Conservation (phyloP, 2,329 filamentous ascomycete genomes). For the Aspergillus sp. region DNA sequence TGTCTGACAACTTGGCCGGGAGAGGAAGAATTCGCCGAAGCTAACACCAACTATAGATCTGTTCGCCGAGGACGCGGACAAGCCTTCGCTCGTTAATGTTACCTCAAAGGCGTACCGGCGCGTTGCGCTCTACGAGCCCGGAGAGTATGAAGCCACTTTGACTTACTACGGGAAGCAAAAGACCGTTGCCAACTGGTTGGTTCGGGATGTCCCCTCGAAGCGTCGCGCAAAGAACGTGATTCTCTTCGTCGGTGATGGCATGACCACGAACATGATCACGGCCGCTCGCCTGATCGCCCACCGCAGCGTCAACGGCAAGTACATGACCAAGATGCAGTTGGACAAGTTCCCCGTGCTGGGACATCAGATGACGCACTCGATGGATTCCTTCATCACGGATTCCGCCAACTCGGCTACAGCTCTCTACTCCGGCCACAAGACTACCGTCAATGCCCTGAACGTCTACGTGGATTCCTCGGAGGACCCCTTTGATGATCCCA, state of each 20-base stretch:
- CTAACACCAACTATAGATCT: slow-evolving; percentile 50
- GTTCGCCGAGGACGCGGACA: slow-evolving; percentile 69
- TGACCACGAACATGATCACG: slow-evolving; percentile 51
- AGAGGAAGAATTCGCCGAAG: not conserved
- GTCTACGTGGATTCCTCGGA: slow-evolving; percentile 77
- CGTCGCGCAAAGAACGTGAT: slow-evolving; percentile 82
- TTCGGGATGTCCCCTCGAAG: slow-evolving; percentile 66
- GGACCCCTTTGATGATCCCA: slow-evolving; percentile 75
- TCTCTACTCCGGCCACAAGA: slow-evolving; percentile 80
- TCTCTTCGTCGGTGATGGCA: slow-evolving; percentile 73
- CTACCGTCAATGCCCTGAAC: slow-evolving; percentile 75
- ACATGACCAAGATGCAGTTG: slow-evolving; percentile 70
- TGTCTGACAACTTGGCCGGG: no score
- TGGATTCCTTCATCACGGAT: slow-evolving; percentile 83
- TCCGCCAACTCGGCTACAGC: slow-evolving; percentile 82
- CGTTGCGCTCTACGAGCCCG: slow-evolving; percentile 73
- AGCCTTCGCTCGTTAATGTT: slow-evolving; percentile 72
- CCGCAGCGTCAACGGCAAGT: slow-evolving; percentile 80
- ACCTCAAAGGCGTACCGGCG: slow-evolving; percentile 75
- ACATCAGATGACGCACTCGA: slow-evolving; percentile 85
- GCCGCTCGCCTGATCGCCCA: slow-evolving; percentile 78
- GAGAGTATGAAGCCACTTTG: slow-evolving; percentile 73
- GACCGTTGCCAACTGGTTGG: slow-evolving; percentile 73
- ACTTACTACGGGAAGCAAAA: slow-evolving; percentile 70
- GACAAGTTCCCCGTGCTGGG: slow-evolving; percentile 83